These are phyloP conservation scores for Beauveria australis DNA, from an alignment of 2,329 filamentous ascomycete species.

Conservation along the genomic window DNA sequence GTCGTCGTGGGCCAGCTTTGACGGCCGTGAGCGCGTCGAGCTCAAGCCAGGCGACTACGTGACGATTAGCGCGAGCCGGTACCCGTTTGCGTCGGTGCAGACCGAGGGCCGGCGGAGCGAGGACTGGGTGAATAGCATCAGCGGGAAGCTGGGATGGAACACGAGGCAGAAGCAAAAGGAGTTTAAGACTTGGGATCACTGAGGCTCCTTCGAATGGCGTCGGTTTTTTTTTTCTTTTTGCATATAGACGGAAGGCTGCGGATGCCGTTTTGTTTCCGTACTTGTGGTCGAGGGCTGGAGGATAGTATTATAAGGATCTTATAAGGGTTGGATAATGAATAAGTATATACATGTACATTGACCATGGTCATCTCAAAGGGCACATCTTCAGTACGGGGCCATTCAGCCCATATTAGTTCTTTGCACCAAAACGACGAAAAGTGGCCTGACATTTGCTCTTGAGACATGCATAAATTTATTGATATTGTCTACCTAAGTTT, in stretches of 20 bases:
- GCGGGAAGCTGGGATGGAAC: slow-evolving; percentile 73
- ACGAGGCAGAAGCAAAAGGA: slow-evolving; percentile 68
- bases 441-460: background rate
- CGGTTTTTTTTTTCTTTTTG: background rate
- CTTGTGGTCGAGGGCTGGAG: background rate
- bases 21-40: slow-evolving; percentile 83
- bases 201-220: slow-evolving; percentile 11
- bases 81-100: slow-evolving; percentile 72
- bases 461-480: background rate
- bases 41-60: slow-evolving; percentile 73
- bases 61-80: slow-evolving; percentile 71
- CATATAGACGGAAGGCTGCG: background rate
- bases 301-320: background rate
- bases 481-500: background rate
- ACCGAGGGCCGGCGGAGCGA: slow-evolving; percentile 60
- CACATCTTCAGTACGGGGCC: background rate
- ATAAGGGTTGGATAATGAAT: background rate
- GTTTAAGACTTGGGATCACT: slow-evolving; percentile 40
- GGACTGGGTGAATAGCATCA: slow-evolving; percentile 78
- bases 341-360: background rate
- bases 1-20: slow-evolving; percentile 94
- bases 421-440: background rate
- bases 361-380: background rate
- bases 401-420: no score
- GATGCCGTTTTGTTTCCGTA: background rate